phyloP scores from a whole-genome alignment of 352 stramenopile genomes.

The Pythium inflatum region DNA sequence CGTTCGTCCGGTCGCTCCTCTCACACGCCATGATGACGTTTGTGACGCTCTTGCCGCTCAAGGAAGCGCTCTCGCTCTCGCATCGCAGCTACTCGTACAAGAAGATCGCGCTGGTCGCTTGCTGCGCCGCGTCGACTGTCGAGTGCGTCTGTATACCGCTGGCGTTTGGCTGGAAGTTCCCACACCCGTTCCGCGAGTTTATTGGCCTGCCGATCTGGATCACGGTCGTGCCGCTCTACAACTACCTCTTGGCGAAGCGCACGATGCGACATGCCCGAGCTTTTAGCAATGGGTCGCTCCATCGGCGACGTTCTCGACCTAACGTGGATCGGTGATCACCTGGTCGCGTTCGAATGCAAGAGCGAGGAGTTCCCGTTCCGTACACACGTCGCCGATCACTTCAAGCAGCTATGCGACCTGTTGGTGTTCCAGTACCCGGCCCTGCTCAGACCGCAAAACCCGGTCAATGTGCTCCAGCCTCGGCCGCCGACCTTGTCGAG shows the following conservation, averaged over 20 bases:
- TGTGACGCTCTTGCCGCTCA: constrained; percentile 16
- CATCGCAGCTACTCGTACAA: constrained; percentile 17
- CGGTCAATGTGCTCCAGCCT: not conserved
- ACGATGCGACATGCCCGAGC: not conserved
- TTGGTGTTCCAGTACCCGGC: not conserved
- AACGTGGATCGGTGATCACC: not conserved
- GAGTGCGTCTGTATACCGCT: constrained; percentile 21
- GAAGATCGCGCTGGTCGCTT: constrained; percentile 13
- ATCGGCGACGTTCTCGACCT: not conserved
- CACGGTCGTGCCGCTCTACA: no score
- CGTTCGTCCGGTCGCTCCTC: constrained; percentile 17
- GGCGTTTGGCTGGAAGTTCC: constrained; percentile 26
- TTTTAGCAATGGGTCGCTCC: not conserved
- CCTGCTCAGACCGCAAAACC: not conserved
- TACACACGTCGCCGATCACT: not conserved
- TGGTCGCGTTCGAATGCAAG: not conserved
- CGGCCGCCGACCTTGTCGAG: not conserved
- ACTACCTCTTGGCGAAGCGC: no score
- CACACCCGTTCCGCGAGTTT: constrained; percentile 26
- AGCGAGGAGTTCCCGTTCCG: not conserved
- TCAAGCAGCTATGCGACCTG: not conserved
- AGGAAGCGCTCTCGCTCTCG: constrained; percentile 22
- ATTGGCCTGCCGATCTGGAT: constrained; percentile 9
- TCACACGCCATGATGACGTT: constrained; percentile 19
- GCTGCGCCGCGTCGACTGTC: not conserved